Conservation (phyloP, 352 stramenopile genomes). For the Pythium phragmiticola region DNA sequence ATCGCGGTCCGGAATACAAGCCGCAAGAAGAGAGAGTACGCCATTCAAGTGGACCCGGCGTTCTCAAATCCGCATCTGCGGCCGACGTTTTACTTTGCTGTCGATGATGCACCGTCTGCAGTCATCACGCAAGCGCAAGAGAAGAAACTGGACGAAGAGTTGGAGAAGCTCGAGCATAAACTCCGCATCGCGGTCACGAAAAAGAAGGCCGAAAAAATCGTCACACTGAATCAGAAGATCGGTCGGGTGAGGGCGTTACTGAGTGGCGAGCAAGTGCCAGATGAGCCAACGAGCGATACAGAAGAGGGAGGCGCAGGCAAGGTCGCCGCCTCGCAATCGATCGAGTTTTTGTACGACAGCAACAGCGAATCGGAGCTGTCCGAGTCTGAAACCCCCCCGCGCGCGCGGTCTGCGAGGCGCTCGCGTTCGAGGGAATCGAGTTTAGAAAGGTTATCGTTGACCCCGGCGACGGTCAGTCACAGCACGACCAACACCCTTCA, state of each 20-base stretch:
- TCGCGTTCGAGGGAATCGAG: slow-evolving; percentile 4
- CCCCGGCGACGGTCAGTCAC: slow-evolving; percentile 18
- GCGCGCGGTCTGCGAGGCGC: slow-evolving; percentile 32
- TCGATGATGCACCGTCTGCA: slow-evolving; percentile 79
- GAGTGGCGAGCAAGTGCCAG: slow-evolving; percentile 67
- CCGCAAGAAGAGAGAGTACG: slow-evolving; percentile 85
- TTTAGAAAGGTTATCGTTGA: not conserved
- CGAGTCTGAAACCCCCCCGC: slow-evolving; percentile 52
- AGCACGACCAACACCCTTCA: slow-evolving; percentile 62
- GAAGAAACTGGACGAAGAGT: slow-evolving; percentile 88
- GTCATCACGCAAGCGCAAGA: slow-evolving; percentile 89
- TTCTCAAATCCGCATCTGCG: slow-evolving; percentile 68
- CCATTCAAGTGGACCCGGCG: slow-evolving; percentile 77
- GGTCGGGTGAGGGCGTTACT: slow-evolving; percentile 73
- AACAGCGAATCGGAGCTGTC: slow-evolving; percentile 88
- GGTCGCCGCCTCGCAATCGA: slow-evolving; percentile 28
- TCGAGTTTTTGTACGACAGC: slow-evolving; percentile 74
- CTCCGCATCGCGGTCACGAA: slow-evolving; percentile 87
- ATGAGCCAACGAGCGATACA: slow-evolving; percentile 39
- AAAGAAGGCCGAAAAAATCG: slow-evolving; percentile 89
- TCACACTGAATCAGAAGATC: slow-evolving; percentile 84
- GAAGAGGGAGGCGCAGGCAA: slow-evolving; percentile 37
- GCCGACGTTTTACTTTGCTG: slow-evolving; percentile 79
- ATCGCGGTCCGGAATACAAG: slow-evolving; percentile 87
- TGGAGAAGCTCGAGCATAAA: slow-evolving; percentile 90